These are phyloP conservation scores for Teratosphaeriaceae sp. DNA, from an alignment of 2,329 filamentous ascomycete species.

Conservation along the genomic window DNA sequence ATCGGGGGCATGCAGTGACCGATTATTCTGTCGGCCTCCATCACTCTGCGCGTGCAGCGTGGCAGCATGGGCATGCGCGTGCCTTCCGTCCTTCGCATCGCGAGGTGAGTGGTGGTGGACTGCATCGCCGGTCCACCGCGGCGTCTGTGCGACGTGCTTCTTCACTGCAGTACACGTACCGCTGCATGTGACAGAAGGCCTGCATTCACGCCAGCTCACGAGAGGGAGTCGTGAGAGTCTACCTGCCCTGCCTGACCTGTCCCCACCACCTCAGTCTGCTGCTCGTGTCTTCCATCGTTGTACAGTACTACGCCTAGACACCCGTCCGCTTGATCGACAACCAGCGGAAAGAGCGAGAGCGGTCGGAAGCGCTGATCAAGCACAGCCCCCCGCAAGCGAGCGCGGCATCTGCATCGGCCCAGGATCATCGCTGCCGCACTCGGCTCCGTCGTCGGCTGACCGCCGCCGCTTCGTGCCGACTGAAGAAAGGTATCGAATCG, in stretches of 20 bases:
- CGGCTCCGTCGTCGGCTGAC: too few relatives aligned
- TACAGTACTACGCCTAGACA: too few relatives aligned
- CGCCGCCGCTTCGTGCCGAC: too few relatives aligned
- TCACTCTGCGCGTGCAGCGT: neutral
- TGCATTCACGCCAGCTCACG: neutral
- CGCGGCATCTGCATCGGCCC: too few relatives aligned
- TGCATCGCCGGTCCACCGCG: neutral
- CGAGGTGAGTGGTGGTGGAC: neutral
- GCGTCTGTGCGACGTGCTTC: neutral
- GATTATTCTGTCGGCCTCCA: neutral
- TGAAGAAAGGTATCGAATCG: too few relatives aligned
- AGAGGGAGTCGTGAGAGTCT: too few relatives aligned
- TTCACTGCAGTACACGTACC: neutral
- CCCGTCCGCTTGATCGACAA: too few relatives aligned
- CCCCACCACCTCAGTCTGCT: neutral
- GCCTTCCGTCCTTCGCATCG: neutral
- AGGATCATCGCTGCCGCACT: too few relatives aligned
- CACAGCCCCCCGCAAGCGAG: too few relatives aligned
- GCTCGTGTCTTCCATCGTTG: neutral
- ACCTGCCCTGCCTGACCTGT: neutral
- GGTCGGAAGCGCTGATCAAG: too few relatives aligned
- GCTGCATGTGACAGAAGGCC: neutral
- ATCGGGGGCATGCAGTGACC: neutral
- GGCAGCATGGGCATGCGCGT: neutral
- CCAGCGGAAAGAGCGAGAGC: too few relatives aligned